Evolutionary conservation across 179 eudicot species (phyloP), one percentile per base, ranked within the genome.

Genomic region (Camellia oleifera): DNA sequence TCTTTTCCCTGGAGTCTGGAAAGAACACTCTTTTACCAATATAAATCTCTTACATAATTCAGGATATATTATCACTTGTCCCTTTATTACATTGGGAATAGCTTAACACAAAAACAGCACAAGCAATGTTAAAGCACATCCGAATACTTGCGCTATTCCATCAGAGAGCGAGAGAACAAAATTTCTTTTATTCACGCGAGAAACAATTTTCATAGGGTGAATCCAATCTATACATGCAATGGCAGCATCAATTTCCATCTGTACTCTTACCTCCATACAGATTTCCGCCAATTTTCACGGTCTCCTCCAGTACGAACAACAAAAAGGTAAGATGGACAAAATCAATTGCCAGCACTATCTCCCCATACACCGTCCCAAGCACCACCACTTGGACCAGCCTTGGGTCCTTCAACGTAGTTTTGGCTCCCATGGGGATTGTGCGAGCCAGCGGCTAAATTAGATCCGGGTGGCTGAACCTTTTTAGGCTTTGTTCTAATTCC

Each of bases 341-440:
- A 77, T 84, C 66, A 88, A 69, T 63, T 81, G 70, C 73, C 40
- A 32, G 40, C 40, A 32, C 40, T 32, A 32, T 32, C 81, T 40
- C 93, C 92, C 98, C 98, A 94, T 18, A 91, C 92, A 58, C 80
- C 85, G 72, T 94, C 97, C 98, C 98, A 92, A 4, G 84, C 84
- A 78, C 92, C 40, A 46, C 7, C 94, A 83, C 83, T 74, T 5
- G 94, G 89, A 76, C 87, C 88, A 53, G 84, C 81, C 81, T 91
- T 94, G 8, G 95, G 89, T 15, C 88, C 95, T 84, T 87, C 91
- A 13, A 87, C 71, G 80, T 57, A 77, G 83, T 87, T 86, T 79
- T 84, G 89, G 52, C 65, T 80, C 62, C 84, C 85, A 62, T 75
- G 86, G 75, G 69, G 75, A 46, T 83, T 76, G 11, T 84, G 89